Evolutionary conservation across 257 asterid species (phyloP).

Genomic region (Galeopsis tetrahit): DNA sequence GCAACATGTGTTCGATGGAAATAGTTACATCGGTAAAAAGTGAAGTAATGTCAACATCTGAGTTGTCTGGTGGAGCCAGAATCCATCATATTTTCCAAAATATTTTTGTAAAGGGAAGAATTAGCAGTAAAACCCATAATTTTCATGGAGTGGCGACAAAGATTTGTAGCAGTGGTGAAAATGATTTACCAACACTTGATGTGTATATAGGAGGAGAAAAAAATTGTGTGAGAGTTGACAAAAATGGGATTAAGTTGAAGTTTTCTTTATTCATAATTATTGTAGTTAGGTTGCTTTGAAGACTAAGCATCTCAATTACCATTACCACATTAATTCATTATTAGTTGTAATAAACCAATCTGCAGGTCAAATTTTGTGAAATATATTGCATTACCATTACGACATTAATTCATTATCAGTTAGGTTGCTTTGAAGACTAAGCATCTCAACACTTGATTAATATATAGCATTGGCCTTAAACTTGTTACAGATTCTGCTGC

Average conservation of each 20-base stretch:
- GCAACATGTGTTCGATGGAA: no score
- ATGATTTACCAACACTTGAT: constrained; percentile 34
- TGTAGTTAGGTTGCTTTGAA: constrained; percentile 41
- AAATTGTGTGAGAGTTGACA: constrained; percentile 23
- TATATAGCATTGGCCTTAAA: no score
- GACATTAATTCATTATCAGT: no score
- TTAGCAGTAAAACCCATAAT: constrained; percentile 16
- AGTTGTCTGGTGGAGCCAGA: no score
- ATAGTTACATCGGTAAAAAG: no score
- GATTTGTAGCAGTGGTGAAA: constrained; percentile 32
- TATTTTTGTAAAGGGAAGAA: not conserved
- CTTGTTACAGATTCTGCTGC: no score
- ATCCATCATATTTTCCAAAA: no score
- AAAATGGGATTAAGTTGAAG: constrained; percentile 19
- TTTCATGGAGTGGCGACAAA: constrained; percentile 29
- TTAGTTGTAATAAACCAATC: constrained; percentile 46
- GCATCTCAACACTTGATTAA: no score
- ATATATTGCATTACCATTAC: no score
- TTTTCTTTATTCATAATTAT: constrained; percentile 39
- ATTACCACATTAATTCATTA: not conserved
- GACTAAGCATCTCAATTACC: constrained; percentile 28
- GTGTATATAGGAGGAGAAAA: constrained; percentile 2
- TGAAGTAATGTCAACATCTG: no score
- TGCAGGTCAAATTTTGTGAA: constrained; percentile 21
- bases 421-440: no score